These are phyloP conservation scores for Hemisphaericaspora subhashii DNA, from an alignment of 1,139 yeast genomes.

Conservation along the genomic window DNA sequence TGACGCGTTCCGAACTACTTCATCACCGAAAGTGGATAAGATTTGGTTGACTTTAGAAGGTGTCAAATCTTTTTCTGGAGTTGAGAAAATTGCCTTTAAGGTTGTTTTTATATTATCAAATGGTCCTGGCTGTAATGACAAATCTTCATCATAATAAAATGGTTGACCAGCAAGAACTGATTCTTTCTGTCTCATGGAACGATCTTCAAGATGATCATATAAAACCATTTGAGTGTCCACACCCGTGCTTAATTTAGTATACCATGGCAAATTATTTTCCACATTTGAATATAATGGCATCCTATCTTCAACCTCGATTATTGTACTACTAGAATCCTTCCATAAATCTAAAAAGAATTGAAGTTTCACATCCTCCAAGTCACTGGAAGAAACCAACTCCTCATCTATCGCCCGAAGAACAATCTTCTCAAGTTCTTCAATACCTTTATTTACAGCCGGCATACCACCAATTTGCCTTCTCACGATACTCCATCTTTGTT, in stretches of 20 bases:
- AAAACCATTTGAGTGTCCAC: slow-evolving; percentile 25
- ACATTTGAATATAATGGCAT: slow-evolving; percentile 34
- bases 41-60: slow-evolving; percentile 42
- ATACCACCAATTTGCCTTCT: slow-evolving; percentile 58
- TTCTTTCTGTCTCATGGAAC: slow-evolving; percentile 59
- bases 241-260: slow-evolving; percentile 22
- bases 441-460: slow-evolving; percentile 50
- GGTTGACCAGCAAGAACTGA: slow-evolving; percentile 35
- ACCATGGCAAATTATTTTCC: slow-evolving; percentile 30
- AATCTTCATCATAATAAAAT: slow-evolving; percentile 31
- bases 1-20: slow-evolving; percentile 49
- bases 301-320: slow-evolving; percentile 30
- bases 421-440: slow-evolving; percentile 58
- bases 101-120: slow-evolving; percentile 38
- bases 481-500: slow-evolving; percentile 62
- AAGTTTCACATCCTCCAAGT: slow-evolving; percentile 50
- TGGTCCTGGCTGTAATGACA: slow-evolving; percentile 19
- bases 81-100: slow-evolving; percentile 61
- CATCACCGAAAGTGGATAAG: slow-evolving; percentile 44
- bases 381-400: slow-evolving; percentile 44
- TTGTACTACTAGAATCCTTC: slow-evolving; percentile 49
- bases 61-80: slow-evolving; percentile 49
- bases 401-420: slow-evolving; percentile 53
- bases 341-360: slow-evolving; percentile 54
- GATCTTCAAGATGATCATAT: slow-evolving; percentile 40